phyloP scores from a whole-genome alignment of 306 rosid species.

The Castanea sativa region DNA sequence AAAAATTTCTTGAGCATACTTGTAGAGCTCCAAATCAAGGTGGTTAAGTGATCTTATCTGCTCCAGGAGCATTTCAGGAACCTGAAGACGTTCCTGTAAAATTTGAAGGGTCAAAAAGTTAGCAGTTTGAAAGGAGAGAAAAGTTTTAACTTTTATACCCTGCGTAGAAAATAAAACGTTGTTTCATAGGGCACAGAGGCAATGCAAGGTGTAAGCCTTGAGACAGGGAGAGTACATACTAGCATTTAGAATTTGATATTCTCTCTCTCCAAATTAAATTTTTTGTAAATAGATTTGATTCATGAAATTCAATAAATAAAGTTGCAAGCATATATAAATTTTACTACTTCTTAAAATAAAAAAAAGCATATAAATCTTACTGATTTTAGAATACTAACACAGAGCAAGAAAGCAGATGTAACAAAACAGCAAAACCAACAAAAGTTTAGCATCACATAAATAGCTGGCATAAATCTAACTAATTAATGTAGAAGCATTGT shows the following conservation, averaged over 20 bases:
- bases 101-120: constrained; percentile 8
- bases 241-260: neutral
- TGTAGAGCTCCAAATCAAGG: constrained; percentile 86
- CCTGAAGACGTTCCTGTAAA: constrained; percentile 72
- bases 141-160: constrained; percentile 13
- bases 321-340: neutral
- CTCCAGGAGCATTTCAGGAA: constrained; percentile 57
- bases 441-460: neutral
- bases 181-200: neutral
- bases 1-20: constrained; percentile 65
- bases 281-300: neutral
- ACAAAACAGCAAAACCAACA: neutral
- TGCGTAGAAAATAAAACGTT: neutral
- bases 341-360: neutral
- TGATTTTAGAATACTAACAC: neutral
- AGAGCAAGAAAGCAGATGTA: neutral
- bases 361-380: neutral
- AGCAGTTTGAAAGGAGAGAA: constrained; percentile 5
- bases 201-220: constrained; percentile 8
- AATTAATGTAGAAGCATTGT: neutral
- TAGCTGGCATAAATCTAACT: neutral
- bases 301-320: neutral
- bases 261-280: neutral
- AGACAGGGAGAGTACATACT: neutral
- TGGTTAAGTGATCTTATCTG: constrained; percentile 65